Evolutionary conservation across 345 rosid species (phyloP), one percentile per base, ranked within the genome.

Genomic region (Carallia brachiata): DNA sequence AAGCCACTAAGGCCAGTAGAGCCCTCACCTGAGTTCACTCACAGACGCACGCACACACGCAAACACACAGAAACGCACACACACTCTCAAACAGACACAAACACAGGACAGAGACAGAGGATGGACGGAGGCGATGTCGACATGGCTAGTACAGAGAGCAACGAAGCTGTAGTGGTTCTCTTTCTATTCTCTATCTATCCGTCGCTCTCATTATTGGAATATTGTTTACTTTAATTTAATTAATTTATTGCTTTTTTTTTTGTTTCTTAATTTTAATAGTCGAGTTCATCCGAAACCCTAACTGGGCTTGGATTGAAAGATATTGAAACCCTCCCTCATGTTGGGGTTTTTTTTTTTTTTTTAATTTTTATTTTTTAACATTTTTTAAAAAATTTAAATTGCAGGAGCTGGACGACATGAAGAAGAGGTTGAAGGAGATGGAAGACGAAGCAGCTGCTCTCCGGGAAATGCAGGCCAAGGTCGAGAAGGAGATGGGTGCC

Each of bases 121-220:
- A 78, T 81, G 87, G 83, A 79, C 32, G 79, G 73, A 63, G 80
- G 73, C 36, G 87, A 86, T 63, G 79, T 72, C 18, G 75, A 78
- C 23, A 82, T 83, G 86, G 75, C 75, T 7, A 78, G 62, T 1
- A 54, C 76, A 6, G 83, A 83, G 48, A 65, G 68, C 70, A 81
- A 75, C 59, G 80, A 79, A 53, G 52, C 76, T 4, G 86, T 79
- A 66, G 62, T 56, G 44, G 47, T 59, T 36, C 53, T 69, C 17
- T 61, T 61, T 47, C 23, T 61, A 34, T 36, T 8, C n/a, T 28
- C 31, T 28, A 5, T 61, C 55, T 39, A 2, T 61, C 7, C 23
- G 23, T 23, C 23, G 23, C 23, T 31, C 27, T 62, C 8, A 40
- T 71, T 31, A 2, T 63, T 27, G 27, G 44, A 52, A 9, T 30